phyloP scores from a whole-genome alignment of 306 rosid genomes.

The Cucurbita argyrosperma region DNA sequence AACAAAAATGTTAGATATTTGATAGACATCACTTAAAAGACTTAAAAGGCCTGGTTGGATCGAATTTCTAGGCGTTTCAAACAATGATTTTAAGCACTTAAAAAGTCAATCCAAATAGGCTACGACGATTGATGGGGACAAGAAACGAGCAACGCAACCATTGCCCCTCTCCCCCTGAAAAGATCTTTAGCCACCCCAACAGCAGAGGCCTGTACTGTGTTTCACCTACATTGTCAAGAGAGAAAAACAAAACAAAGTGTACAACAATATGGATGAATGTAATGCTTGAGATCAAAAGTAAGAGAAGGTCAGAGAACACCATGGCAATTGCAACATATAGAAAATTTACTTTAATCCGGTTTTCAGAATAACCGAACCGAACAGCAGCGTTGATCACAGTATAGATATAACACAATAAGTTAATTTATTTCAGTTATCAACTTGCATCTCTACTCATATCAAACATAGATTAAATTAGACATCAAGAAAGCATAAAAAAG shows the following conservation, averaged over 20 bases:
- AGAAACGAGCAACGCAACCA: background rate
- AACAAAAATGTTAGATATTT: background rate
- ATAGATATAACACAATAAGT: background rate
- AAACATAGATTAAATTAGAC: background rate
- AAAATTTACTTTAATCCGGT: background rate
- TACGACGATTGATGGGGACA: background rate
- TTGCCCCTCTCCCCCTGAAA: background rate
- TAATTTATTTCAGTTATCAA: background rate
- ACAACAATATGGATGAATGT: background rate
- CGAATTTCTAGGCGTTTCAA: no score
- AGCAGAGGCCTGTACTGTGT: background rate
- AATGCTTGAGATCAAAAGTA: background rate
- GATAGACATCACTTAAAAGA: background rate
- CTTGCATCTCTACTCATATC: background rate
- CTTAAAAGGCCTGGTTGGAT: no score
- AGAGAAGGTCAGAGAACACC: background rate
- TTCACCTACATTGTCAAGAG: background rate
- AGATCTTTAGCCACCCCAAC: constrained; percentile 5
- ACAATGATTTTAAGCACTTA: background rate
- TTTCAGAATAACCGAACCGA: background rate
- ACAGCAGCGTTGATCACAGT: background rate
- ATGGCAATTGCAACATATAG: background rate
- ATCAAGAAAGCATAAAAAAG: background rate
- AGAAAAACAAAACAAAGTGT: background rate
- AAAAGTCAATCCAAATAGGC: background rate